Evolutionary conservation across 1,139 yeast genomes (phyloP), one percentile per base, ranked within the genome.

Genomic region (Candida neerlandica): DNA sequence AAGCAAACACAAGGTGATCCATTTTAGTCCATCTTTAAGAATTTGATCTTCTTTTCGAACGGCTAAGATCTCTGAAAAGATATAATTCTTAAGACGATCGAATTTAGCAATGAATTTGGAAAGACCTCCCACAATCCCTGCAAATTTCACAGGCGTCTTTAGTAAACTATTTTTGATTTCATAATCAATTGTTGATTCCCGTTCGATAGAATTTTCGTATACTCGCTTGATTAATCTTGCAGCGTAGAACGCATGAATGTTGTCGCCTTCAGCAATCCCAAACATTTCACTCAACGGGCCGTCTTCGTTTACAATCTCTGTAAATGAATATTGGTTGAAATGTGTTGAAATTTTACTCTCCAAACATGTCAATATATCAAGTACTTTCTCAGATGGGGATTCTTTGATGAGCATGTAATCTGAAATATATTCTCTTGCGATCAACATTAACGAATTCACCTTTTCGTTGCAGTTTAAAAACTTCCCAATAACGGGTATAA

Each of bases 11-110:
- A 83, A 60, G 0, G 82, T 66, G 5, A 87, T 52, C 66, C 78
- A 75, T 38, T 62, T 65, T 38, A 81, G 61, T 0, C 86, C 87
- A 1, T 61, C 61, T 1, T 59, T 49, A 5, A 75, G 50, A 11
- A 83, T 72, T 27, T 77, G 77, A 4, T 58, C 47, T 1, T 68
- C 60, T 1, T 74, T 59, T 44, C 69, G 73, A 1, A 78, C 70
- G 0, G 90, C 89, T 47, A 87, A 69, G 29, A 87, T 64, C 54
- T 85, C 91, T 1, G 92, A 82, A 10, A 84, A 82, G n/a, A 81
- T 70, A 52, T 74, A 75, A 55, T 84, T 86, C 53, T 90, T 77
- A n/a, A 81, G 57, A 53, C 84, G 73, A 23, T 78, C 85, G 48
- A 78, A 71, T 37, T 67, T 64, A 1, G 66, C 55, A 14, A 75